Base-by-base conservation (phyloP, 202 grass and related monocot species). In the Cymbopogon flexuosus region DNA sequence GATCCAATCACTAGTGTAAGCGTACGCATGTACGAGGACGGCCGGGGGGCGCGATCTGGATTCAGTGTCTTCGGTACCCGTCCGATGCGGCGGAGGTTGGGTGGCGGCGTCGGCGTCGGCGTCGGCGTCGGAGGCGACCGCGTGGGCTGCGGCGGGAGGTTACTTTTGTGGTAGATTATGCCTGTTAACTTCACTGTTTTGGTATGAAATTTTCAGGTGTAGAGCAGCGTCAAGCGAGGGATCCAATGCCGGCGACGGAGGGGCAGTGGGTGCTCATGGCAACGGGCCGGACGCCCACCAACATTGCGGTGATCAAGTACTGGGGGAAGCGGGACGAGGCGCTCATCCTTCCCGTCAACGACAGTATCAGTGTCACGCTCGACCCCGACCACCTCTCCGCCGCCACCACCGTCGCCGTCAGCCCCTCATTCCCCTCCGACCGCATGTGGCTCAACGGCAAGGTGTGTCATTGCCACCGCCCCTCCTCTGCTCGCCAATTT, bases 251-350 rank as follows among this genome's bases (percentile, higher is more conserved):
- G 85, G 81, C 68, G 34, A 29, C 62, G 47, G 74, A 46, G 69
- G 43, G 43, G 84, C 85, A 85, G 19, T 98, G 95, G 95, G 77
- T 93, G 39, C 75, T 94, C 56, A 98, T 86, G 95, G 95, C 90
- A 43, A 98, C 95, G 79, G 95, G 83, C 6, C 83, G 90, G 46
- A 82, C 95, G n/a, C 95, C 95, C 11, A 98, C 95, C 64, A 98
- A 98, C 92, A 98, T 98, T 54, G 95, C 95, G 10, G 90, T 98
- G 43, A 98, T 98, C 71, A 98, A 94, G 84, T 98, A 98, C 86
- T 98, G 95, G 95, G 95, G 95, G 0, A 98, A 98, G 95, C 86
- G 95, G 51, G 95, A 94, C 82, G 95, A 94, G 86, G 84, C 77
- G 31, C 90, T 98, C 65, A 94, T 98, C 65, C 92, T 98, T 41